Evolutionary conservation across 2,329 filamentous ascomycete genomes (phyloP), one percentile per base, ranked within the genome.

Genomic region (Aspergillus novoparasiticus): DNA sequence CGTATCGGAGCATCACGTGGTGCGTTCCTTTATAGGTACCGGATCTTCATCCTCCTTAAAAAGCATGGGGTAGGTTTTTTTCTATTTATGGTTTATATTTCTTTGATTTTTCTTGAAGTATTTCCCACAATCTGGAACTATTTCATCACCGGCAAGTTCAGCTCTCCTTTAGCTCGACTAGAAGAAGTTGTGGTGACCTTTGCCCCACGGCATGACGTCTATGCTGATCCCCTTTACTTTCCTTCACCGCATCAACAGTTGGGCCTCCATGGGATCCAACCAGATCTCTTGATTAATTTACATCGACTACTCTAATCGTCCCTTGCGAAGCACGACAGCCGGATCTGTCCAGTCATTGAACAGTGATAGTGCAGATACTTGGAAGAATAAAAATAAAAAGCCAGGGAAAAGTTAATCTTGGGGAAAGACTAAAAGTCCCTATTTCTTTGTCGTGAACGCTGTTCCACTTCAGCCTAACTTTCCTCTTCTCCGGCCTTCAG

Each of bases 181-280:
- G 21, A 14, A 48, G 45, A 51, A 51, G 19, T 30, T 39, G 45
- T 55, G 51, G 51, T 36, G 51, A 54, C 19, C 34, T 26, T 26
- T 69, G 64, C 68, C 68, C 69, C 68, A 64, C 66, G 66, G 69
- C 59, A 69, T 71, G 66, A 69, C 68, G 65, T 67, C 65, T 66
- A 64, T 61, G 65, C 62, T 64, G 51, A 50, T 58, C 32, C 26
- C 32, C 21, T 21, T 23, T 23, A 23, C 53, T 50, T 59, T 50
- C 66, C 65, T 63, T 72, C 70, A 72, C 69, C 69, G 69, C 69
- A 70, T 68, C 64, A 64, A 64, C 61, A 57, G 55, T 64, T 66
- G 57, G 65, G 58, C 59, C 59, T 65, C 61, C 62, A 62, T 65
- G 57, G 59, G 56, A 66, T 68, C 67, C 67, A 69, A 61, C 62